Evolutionary conservation across 768 basidiomycete genomes (phyloP), one percentile per base, ranked within the genome.

Genomic region (Jaapia argillacea): DNA sequence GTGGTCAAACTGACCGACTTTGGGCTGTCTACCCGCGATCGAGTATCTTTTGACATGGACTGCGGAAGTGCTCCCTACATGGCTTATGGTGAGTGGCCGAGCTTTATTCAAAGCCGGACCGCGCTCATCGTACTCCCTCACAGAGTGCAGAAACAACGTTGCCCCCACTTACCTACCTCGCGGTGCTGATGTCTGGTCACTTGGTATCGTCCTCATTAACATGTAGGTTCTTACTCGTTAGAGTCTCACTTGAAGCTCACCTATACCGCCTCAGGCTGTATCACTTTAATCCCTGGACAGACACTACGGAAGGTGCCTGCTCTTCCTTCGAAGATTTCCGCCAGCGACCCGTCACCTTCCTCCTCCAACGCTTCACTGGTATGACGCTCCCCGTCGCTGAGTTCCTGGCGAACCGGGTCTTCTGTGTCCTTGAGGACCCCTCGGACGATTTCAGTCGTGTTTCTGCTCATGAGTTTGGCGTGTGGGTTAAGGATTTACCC

Each of bases 1-100:
- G 67, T 94, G 43, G 92, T 97, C 68, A 99, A 99, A 69, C 74
- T 99, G 49, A 81, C 90, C 4, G 94, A 99, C 63, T 99, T 98
- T 70, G 94, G 94, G 16, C 68, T 99, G 36, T 91, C 90, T 5
- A 98, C 94, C 1, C 82, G 76, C 12, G 91, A 98, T 55, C 60
- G 77, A 50, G 79, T 88, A 50, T 91, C 87, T 45, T 82, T 85
- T 46, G 94, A 99, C 62, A 90, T 98, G 75, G 94, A 98, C 60
- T 98, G 96, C 62, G 94, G 94, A 46, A 94, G 91, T 61, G 91
- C 92, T 42, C 94, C 94, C 0, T 98, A 98, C 63, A 97, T 98
- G 94, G 93, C 90, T 61, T 97, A 83, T 57, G 90, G 90, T 90
- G 52, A 48, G 37, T 38, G 37, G 37, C 20, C 22, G 10, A 38